phyloP scores from a whole-genome alignment of 2,329 filamentous ascomycete genomes.

The Pseudocercospora fijiensis region DNA sequence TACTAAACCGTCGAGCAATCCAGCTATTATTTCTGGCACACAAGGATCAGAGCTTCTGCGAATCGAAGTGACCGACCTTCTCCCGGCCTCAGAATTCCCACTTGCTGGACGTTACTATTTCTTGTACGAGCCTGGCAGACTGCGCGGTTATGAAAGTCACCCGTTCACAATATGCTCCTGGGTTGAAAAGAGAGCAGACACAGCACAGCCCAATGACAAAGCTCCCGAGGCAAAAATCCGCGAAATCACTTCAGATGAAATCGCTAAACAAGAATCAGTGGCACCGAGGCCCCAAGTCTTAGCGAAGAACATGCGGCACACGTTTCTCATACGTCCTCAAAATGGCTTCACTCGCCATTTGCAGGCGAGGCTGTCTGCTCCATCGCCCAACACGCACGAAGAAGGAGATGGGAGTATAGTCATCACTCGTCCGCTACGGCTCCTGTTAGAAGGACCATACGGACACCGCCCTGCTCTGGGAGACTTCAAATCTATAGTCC shows the following conservation, averaged over 20 bases:
- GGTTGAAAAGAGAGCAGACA: neutral
- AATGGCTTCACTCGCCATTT: conserved; percentile 53
- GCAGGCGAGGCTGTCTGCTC: conserved; percentile 24
- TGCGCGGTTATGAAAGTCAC: conserved; percentile 52
- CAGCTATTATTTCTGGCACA: neutral
- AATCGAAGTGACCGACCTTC: neutral
- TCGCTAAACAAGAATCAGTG: neutral
- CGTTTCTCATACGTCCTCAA: conserved; percentile 54
- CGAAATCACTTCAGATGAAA: neutral
- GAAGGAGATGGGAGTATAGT: neutral
- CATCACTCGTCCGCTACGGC: conserved; percentile 31
- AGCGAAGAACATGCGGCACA: conserved; percentile 29
- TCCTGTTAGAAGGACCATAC: conserved; percentile 55
- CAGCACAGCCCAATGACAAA: neutral
- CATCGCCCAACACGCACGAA: conserved; percentile 22
- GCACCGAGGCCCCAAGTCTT: neutral
- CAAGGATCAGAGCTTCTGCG: neutral
- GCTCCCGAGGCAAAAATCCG: neutral
- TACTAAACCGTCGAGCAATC: neutral
- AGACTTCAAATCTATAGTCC: conserved; percentile 44
- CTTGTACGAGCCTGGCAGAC: conserved; percentile 45
- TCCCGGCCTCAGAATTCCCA: neutral
- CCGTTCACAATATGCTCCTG: conserved; percentile 41
- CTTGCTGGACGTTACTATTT: neutral
- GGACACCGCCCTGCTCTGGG: conserved; percentile 39